Conservation (phyloP, 345 rosid species). For the Salix caprea region DNA sequence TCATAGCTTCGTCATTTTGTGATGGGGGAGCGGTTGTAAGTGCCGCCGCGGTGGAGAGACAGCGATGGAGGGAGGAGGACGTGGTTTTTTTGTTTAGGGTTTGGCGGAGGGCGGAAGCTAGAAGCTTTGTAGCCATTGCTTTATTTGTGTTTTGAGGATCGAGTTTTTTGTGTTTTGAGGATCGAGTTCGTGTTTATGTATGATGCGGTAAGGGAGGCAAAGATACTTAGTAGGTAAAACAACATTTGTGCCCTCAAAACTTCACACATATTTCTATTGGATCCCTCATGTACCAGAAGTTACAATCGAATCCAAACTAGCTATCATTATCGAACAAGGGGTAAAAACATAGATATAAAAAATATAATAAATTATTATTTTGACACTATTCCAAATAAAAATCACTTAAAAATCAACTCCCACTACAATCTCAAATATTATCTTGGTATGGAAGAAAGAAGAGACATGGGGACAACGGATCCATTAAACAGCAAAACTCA, state of each 20-base stretch:
- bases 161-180: not conserved
- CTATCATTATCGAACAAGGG: too few species aligned
- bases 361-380: too few species aligned
- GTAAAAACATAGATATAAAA: too few species aligned
- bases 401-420: not conserved
- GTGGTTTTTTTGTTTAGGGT: conserved; percentile 14
- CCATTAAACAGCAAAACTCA: not conserved
- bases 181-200: too few species aligned
- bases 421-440: not conserved
- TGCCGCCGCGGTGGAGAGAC: conserved; percentile 35
- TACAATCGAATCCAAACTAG: too few species aligned
- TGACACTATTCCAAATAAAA: too few species aligned
- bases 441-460: not conserved
- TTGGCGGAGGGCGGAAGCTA: conserved; percentile 47
- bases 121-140: conserved; percentile 56
- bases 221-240: too few species aligned
- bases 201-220: too few species aligned
- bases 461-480: not conserved
- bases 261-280: too few species aligned
- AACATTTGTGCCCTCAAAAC: too few species aligned
- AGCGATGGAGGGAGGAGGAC: conserved; percentile 16
- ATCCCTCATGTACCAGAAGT: too few species aligned
- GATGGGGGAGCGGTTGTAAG: conserved; percentile 4
- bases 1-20: conserved; percentile 40
- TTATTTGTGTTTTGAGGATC: not conserved